Evolutionary conservation across 768 basidiomycete species (phyloP).

Genomic region (Trametes cinnabarina): DNA sequence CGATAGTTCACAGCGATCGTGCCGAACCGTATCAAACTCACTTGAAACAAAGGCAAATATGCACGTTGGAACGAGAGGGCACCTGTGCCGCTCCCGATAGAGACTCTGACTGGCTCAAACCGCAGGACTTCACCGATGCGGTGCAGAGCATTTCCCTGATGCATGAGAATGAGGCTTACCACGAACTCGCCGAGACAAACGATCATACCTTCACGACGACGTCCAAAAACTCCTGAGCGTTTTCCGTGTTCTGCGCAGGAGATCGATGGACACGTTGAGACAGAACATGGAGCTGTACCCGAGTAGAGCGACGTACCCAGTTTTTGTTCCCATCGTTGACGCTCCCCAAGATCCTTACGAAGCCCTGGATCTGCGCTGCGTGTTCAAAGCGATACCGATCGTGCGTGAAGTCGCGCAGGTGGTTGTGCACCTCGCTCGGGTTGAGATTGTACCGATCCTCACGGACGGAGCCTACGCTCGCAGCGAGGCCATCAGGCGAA

Average conservation of each 20-base stretch:
- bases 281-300: no score
- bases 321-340: slow-evolving; percentile 14
- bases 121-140: slow-evolving; percentile 50
- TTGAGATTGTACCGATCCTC: slow-evolving; percentile 28
- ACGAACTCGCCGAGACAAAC: neutral
- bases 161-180: neutral
- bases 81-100: slow-evolving; percentile 28
- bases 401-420: slow-evolving; percentile 41
- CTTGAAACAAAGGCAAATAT: slow-evolving; percentile 52
- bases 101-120: slow-evolving; percentile 42
- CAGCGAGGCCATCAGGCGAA: slow-evolving; percentile 1
- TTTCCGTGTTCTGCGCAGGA: slow-evolving; percentile 37
- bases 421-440: slow-evolving; percentile 48
- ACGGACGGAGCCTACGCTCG: neutral
- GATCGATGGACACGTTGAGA: no score
- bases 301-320: slow-evolving; percentile 26
- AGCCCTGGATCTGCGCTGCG: slow-evolving; percentile 46
- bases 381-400: slow-evolving; percentile 44
- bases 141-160: slow-evolving; percentile 48
- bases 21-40: neutral
- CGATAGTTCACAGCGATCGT: neutral
- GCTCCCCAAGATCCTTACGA: slow-evolving; percentile 26
- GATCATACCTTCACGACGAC: slow-evolving; percentile 36
- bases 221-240: slow-evolving; percentile 47
- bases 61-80: slow-evolving; percentile 60